These are phyloP conservation scores for Lichtheimia corymbifera DNA, from an alignment of 371 early-diverging fungal species.

Conservation along the genomic window DNA sequence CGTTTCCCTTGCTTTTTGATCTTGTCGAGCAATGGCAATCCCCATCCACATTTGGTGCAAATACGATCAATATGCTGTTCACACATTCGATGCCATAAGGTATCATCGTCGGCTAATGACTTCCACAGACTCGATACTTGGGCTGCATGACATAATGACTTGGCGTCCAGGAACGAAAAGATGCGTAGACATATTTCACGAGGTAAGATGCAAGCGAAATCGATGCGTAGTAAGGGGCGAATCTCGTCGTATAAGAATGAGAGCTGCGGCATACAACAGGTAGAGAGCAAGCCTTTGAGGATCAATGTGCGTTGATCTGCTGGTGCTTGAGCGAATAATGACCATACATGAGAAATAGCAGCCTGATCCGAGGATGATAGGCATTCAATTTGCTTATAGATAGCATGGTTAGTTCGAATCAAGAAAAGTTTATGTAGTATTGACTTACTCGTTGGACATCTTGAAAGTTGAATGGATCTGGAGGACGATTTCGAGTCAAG, in stretches of 20 bases:
- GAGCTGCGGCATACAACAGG: conserved; percentile 78
- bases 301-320: conserved; percentile 62
- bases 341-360: conserved; percentile 63
- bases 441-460: conserved; percentile 20
- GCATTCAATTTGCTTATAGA: conserved; percentile 47
- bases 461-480: conserved; percentile 20
- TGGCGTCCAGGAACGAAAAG: conserved; percentile 87
- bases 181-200: conserved; percentile 79
- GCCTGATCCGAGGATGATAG: conserved; percentile 47
- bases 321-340: conserved; percentile 58
- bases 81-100: conserved; percentile 94
- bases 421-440: neutral
- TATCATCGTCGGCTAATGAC: conserved; percentile 83
- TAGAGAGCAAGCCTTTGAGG: conserved; percentile 71
- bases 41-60: conserved; percentile 96
- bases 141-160: conserved; percentile 85
- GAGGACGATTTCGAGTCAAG: conserved; percentile 20
- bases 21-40: conserved; percentile 73
- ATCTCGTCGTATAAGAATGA: conserved; percentile 72
- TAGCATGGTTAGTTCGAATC: conserved; percentile 42
- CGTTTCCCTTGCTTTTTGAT: neutral
- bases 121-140: conserved; percentile 87
- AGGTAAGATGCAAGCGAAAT: conserved; percentile 76
- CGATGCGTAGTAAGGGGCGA: conserved; percentile 74
- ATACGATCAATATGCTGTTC: conserved; percentile 95